Evolutionary conservation across 2,329 filamentous ascomycete genomes (phyloP).

Genomic region (Fusarium sp.): DNA sequence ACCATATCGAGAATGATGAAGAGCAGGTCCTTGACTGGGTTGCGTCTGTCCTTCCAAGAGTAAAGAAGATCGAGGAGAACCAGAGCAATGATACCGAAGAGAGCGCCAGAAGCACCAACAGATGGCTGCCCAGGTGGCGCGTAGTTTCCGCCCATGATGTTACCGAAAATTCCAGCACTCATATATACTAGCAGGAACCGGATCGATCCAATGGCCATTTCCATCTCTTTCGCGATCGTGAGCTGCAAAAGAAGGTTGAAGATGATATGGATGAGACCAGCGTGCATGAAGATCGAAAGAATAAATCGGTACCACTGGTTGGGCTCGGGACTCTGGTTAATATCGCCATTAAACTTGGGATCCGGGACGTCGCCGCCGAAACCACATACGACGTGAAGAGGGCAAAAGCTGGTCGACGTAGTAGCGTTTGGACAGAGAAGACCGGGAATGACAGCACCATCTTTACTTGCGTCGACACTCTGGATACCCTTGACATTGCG

Average conservation of each 20-base stretch:
- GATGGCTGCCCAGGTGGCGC: slow-evolving; percentile 84
- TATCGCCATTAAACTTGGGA: slow-evolving; percentile 67
- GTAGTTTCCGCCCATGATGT: slow-evolving; percentile 94
- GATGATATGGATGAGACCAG: slow-evolving; percentile 91
- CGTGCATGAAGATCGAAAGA: slow-evolving; percentile 93
- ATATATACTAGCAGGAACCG: slow-evolving; percentile 93
- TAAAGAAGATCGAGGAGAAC: slow-evolving; percentile 91
- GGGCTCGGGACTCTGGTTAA: slow-evolving; percentile 69
- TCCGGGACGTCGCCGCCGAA: slow-evolving; percentile 77
- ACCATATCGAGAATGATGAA: slow-evolving; percentile 87
- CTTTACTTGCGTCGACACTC: slow-evolving; percentile 53
- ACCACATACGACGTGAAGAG: slow-evolving; percentile 84
- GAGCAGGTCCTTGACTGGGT: slow-evolving; percentile 83
- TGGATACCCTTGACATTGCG: slow-evolving; percentile 79
- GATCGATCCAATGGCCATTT: slow-evolving; percentile 86
- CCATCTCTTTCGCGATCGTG: slow-evolving; percentile 92
- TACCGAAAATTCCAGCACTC: slow-evolving; percentile 92
- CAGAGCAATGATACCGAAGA: slow-evolving; percentile 93
- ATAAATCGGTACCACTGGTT: slow-evolving; percentile 99
- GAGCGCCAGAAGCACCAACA: slow-evolving; percentile 86
- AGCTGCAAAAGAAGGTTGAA: slow-evolving; percentile 96
- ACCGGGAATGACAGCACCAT: slow-evolving; percentile 48
- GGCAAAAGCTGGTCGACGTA: slow-evolving; percentile 70
- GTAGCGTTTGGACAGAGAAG: slow-evolving; percentile 90
- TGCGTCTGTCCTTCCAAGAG: slow-evolving; percentile 84